These are phyloP conservation scores for Metschnikowia lochheadii DNA, from an alignment of 805 yeast genomes.

Conservation along the genomic window DNA sequence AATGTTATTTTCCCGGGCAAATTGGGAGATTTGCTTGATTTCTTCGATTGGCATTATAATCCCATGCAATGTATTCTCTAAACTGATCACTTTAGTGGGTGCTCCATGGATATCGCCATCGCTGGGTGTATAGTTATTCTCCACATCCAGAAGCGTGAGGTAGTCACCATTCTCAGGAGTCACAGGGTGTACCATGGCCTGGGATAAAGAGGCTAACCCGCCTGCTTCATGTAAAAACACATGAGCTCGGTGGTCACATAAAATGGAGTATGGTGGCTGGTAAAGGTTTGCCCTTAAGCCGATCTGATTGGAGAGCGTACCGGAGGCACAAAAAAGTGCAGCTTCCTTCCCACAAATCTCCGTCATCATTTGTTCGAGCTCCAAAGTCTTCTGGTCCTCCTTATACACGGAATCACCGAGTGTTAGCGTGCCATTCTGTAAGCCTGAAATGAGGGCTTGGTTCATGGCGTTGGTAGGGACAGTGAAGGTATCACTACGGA, in stretches of 20 bases:
- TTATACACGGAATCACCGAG: constrained; percentile 87
- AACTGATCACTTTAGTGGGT: constrained; percentile 77
- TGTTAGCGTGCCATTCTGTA: constrained; percentile 26
- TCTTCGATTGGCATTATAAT: constrained; percentile 77
- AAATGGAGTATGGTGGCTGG: constrained; percentile 82
- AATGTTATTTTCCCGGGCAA: constrained; percentile 58
- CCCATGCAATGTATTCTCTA: constrained; percentile 90
- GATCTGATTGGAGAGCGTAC: constrained; percentile 87
- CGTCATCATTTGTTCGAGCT: constrained; percentile 61
- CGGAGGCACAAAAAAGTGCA: constrained; percentile 80
- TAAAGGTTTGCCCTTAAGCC: constrained; percentile 69
- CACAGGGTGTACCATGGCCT: constrained; percentile 87
- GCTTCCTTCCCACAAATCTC: constrained; percentile 73
- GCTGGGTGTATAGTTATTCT: constrained; percentile 56
- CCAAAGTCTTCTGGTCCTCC: constrained; percentile 71
- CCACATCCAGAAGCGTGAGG: constrained; percentile 76
- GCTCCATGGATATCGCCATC: constrained; percentile 86
- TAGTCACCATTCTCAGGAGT: constrained; percentile 71
- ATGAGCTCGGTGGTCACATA: constrained; percentile 86
- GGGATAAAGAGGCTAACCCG: constrained; percentile 83
- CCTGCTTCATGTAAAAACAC: constrained; percentile 84
- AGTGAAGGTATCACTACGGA: constrained; percentile 79
- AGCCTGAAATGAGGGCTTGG: constrained; percentile 42
- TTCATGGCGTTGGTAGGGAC: constrained; percentile 77
- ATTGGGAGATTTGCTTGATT: constrained; percentile 61